A percentile compares a stretch with the other conserved stretches of the same genome.
phyloP scores from a whole-genome alignment of 768 basidiomycete genomes.

The Termitomyces sp. region DNA sequence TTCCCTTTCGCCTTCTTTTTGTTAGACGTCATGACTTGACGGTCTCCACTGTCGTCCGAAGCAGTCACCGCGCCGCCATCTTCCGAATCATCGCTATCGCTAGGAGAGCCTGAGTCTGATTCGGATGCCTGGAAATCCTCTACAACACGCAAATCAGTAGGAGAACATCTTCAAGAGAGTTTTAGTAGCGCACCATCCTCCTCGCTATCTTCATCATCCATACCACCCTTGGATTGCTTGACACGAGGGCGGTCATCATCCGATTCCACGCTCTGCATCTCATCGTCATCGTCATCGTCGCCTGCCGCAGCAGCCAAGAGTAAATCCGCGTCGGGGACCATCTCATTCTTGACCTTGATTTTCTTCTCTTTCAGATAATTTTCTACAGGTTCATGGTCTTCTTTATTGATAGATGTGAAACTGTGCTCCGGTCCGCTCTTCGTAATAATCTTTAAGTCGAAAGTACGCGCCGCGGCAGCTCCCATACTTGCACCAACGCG shows the following conservation, averaged over 20 bases:
- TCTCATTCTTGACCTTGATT: slow-evolving; percentile 92
- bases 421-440: slow-evolving; percentile 81
- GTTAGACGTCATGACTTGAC: slow-evolving; percentile 44
- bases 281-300: slow-evolving; percentile 72
- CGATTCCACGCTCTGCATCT: slow-evolving; percentile 78
- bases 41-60: slow-evolving; percentile 81
- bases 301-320: slow-evolving; percentile 59
- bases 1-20: slow-evolving; percentile 40
- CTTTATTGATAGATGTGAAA: slow-evolving; percentile 93
- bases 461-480: slow-evolving; percentile 82
- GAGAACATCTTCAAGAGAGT: neutral
- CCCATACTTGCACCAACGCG: slow-evolving; percentile 85
- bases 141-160: slow-evolving; percentile 19
- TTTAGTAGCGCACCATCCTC: slow-evolving; percentile 47
- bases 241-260: slow-evolving; percentile 57
- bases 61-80: slow-evolving; percentile 76
- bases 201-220: slow-evolving; percentile 76
- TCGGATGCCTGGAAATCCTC: slow-evolving; percentile 90
- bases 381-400: slow-evolving; percentile 86
- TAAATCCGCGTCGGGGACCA: slow-evolving; percentile 82
- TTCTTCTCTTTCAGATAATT: slow-evolving; percentile 87
- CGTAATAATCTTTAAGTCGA: slow-evolving; percentile 87
- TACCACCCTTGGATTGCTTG: slow-evolving; percentile 40
- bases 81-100: slow-evolving; percentile 59
- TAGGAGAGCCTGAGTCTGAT: slow-evolving; percentile 87